phyloP scores from a whole-genome alignment of 257 asterid species.

The Capsicum rhomboideum region DNA sequence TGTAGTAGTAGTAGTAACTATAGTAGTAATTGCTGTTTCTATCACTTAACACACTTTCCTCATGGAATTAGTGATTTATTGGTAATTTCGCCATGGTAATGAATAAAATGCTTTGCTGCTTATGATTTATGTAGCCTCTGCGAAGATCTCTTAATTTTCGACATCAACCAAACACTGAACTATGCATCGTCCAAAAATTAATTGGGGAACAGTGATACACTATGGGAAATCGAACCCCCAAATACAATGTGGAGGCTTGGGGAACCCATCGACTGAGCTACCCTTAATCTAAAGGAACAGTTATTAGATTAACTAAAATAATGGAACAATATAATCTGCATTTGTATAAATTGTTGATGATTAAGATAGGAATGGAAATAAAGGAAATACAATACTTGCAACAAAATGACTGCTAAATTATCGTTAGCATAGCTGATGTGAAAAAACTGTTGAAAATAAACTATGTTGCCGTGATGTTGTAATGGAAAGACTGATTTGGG shows the following conservation, averaged over 20 bases:
- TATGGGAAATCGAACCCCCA: background rate
- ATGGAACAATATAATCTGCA: background rate
- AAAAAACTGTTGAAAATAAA: background rate
- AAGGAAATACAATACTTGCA: background rate
- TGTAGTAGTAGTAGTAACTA: background rate
- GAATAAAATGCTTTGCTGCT: background rate
- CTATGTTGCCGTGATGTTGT: background rate
- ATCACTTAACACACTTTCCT: background rate
- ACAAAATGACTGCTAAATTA: background rate
- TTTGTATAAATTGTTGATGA: background rate
- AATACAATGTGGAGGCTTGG: background rate
- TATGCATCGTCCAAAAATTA: background rate
- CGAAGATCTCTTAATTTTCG: background rate
- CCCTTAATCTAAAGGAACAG: background rate
- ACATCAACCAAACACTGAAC: background rate
- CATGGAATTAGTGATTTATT: background rate
- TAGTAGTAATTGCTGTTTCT: background rate
- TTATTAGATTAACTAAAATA: background rate
- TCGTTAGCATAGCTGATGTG: background rate
- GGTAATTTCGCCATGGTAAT: background rate
- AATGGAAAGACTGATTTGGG: background rate
- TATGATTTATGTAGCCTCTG: background rate
- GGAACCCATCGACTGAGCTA: background rate
- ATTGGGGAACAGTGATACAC: background rate
- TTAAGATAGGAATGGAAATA: background rate